phyloP scores from a whole-genome alignment of 2,329 filamentous ascomycete species.

The Pseudocercospora fuligena region DNA sequence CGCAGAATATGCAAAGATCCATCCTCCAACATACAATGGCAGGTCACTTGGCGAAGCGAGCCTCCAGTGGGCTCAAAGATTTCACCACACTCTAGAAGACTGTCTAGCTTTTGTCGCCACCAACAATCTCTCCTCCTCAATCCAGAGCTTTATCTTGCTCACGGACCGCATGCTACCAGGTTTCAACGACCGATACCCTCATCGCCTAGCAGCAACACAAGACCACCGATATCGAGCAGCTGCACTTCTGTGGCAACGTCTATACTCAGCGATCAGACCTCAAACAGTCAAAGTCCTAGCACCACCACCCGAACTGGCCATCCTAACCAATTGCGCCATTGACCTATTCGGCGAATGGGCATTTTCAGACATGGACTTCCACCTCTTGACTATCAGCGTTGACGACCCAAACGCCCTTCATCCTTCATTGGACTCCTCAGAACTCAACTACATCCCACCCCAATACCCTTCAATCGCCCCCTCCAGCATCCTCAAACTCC shows the following conservation, averaged over 20 bases:
- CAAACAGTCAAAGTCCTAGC: conserved; percentile 53
- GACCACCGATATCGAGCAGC: conserved; percentile 36
- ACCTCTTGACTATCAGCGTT: conserved; percentile 35
- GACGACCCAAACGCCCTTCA: neutral
- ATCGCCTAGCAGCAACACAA: conserved; percentile 42
- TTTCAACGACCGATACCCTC: conserved; percentile 38
- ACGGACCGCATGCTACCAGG: conserved; percentile 35
- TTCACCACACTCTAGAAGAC: conserved; percentile 32
- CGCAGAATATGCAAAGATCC: neutral
- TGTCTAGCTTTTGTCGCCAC: conserved; percentile 32
- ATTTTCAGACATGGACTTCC: conserved; percentile 41
- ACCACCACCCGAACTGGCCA: conserved; percentile 66
- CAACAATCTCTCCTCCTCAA: conserved; percentile 21
- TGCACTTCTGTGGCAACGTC: conserved; percentile 54
- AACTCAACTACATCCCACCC: conserved; percentile 19
- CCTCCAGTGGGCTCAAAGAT: conserved; percentile 25
- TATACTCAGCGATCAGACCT: conserved; percentile 60
- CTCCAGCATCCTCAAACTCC: conserved; percentile 59
- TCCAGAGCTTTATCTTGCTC: conserved; percentile 56
- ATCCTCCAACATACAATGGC: neutral
- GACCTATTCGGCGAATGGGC: conserved; percentile 51
- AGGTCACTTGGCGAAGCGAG: conserved; percentile 11
- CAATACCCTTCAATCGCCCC: conserved; percentile 29
- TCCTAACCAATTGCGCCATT: conserved; percentile 62
- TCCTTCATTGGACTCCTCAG: neutral